Percentiles rank a stretch among this genome's conserved stretches.
Evolutionary conservation across 768 basidiomycete genomes (phyloP).

Genomic region (Russula olivacea): DNA sequence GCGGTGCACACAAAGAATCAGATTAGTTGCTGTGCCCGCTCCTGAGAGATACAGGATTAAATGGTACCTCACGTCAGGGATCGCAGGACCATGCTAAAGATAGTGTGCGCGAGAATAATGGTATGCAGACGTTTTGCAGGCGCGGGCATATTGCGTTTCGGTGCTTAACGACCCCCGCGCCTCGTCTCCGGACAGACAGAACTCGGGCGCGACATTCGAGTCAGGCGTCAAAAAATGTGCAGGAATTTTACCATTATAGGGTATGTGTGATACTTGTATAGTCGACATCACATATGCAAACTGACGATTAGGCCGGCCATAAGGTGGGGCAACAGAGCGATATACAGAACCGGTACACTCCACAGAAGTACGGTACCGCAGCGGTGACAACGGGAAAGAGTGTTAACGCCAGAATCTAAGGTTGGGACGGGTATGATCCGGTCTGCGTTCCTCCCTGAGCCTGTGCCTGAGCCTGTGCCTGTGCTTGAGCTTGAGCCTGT

Average conservation of each 20-base stretch:
- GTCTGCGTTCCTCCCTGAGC: slow-evolving; percentile 16
- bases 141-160: background rate
- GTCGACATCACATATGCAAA: background rate
- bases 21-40: too few species aligned
- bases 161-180: background rate
- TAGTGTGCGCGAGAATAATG: too few species aligned
- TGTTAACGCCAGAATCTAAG: background rate
- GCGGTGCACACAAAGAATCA: too few species aligned
- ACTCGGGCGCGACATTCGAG: too few species aligned
- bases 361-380: background rate
- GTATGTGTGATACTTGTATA: background rate
- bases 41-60: too few species aligned
- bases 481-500: slow-evolving; percentile 7
- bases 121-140: too few species aligned
- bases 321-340: background rate
- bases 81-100: background rate
- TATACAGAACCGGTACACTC: background rate
- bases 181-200: background rate
- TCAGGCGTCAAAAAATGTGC: background rate
- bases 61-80: too few species aligned
- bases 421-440: slow-evolving; percentile 12
- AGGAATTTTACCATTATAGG: background rate
- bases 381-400: background rate
- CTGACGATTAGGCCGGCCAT: too few species aligned
- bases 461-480: slow-evolving; percentile 16